Base-by-base conservation (phyloP, 805 yeast genomes). In the Candida railenensis region DNA sequence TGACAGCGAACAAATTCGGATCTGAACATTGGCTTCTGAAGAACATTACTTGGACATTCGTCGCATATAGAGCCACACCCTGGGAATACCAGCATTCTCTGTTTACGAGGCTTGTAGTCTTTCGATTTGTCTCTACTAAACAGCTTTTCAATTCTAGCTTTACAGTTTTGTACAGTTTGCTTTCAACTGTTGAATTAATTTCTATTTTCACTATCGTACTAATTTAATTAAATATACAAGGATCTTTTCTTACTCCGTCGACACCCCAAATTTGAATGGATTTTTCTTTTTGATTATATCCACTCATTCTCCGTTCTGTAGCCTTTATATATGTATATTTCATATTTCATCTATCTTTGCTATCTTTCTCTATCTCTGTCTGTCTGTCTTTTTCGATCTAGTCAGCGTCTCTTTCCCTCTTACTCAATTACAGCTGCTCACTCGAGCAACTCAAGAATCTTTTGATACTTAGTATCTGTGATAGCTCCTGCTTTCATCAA, bases 401-500 rank as follows among this genome's bases (percentile, higher is more conserved):
- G 11, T 25, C 30, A n/a, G n/a, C n/a, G n/a, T n/a, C n/a, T n/a
- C n/a, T n/a, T n/a, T n/a, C n/a, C 30, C 11, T 7, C 30, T 25
- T 25, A 25, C 30, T 7, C 30, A 25, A 7, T 25, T n/a, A n/a
- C n/a, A n/a, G n/a, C n/a, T 16, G 12, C 37, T 36, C 19, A n/a
- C 14, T 9, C 12, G 18, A 36, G 39, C 18, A 36, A 52, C 28
- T 61, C 63, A 47, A 63, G 56, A 38, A 69, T 57, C 16, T 51
- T 49, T 33, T 52, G 49, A 48, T 67, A 57, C 34, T 60, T 64
- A 25, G 59, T 61, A 37, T 65, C 65, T 36, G 55, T 56, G 32
- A 71, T 48, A 14, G 58, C 53, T 1, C 64, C 62, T 32, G 63
- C 59, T 45, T 63, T 62, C 48, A 63, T 58, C 55, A 85, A 68